Conservation (phyloP, 1,139 yeast species). For the Geotrichum fermentans region DNA sequence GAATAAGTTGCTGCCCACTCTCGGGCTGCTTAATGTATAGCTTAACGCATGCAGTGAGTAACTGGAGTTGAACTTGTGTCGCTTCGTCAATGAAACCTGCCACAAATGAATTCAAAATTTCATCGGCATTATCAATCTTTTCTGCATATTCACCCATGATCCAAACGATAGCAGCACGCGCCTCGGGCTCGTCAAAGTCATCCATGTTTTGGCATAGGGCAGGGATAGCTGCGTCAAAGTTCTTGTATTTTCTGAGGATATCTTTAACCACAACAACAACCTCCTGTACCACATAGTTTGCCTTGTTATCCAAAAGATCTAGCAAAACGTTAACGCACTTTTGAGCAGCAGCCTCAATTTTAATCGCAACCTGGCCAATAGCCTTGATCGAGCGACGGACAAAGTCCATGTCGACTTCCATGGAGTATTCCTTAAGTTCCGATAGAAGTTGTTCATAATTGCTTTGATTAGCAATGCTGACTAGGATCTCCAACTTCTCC, state of each 20-base stretch:
- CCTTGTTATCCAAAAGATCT: slow-evolving; percentile 70
- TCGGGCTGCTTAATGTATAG: slow-evolving; percentile 52
- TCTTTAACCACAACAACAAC: slow-evolving; percentile 70
- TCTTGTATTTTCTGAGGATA: slow-evolving; percentile 69
- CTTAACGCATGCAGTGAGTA: slow-evolving; percentile 76
- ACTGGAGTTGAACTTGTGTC: slow-evolving; percentile 66
- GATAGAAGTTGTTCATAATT: slow-evolving; percentile 69
- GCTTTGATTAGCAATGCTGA: slow-evolving; percentile 67
- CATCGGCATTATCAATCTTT: slow-evolving; percentile 53
- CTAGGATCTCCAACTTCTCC: slow-evolving; percentile 88
- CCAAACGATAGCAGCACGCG: slow-evolving; percentile 81
- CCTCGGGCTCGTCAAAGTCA: slow-evolving; percentile 55
- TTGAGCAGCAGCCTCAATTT: slow-evolving; percentile 54
- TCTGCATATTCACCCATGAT: slow-evolving; percentile 83
- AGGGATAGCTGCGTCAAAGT: slow-evolving; percentile 64
- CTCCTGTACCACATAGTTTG: slow-evolving; percentile 74
- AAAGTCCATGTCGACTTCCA: slow-evolving; percentile 90
- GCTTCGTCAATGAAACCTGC: slow-evolving; percentile 68
- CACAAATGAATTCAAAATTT: slow-evolving; percentile 48
- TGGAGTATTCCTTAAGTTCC: slow-evolving; percentile 84
- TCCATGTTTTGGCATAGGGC: slow-evolving; percentile 58
- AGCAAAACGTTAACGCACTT: slow-evolving; percentile 74
- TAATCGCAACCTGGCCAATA: slow-evolving; percentile 85
- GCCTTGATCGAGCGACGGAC: slow-evolving; percentile 78
- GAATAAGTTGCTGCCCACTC: slow-evolving; percentile 51